Evolutionary conservation across 805 yeast genomes (phyloP).

Genomic region (Cyberlindnera veronae): DNA sequence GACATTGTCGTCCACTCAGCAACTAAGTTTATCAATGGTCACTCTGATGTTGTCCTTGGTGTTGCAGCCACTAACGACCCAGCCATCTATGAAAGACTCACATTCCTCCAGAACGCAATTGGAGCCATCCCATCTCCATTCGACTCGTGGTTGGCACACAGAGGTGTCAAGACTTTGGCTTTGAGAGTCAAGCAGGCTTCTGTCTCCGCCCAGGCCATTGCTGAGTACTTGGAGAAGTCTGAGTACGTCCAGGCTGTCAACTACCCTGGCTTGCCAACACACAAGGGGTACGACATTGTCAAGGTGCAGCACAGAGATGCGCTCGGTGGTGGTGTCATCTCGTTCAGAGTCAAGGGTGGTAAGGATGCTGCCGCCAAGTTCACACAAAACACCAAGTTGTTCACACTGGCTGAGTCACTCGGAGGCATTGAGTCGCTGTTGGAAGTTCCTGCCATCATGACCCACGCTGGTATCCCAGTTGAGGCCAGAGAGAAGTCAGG

Average conservation of each 20-base stretch:
- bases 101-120: conserved; percentile 81
- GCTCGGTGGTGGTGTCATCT: conserved; percentile 89
- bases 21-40: conserved; percentile 89
- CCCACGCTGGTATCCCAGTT: conserved; percentile 86
- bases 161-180: conserved; percentile 86
- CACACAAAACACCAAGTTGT: conserved; percentile 68
- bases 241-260: conserved; percentile 62
- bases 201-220: conserved; percentile 60
- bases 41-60: conserved; percentile 88
- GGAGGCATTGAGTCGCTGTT: conserved; percentile 86
- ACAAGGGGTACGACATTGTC: conserved; percentile 61
- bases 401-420: conserved; percentile 84
- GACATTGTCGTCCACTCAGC: conserved; percentile 87
- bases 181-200: conserved; percentile 73
- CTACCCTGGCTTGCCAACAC: conserved; percentile 78
- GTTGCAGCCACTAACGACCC: conserved; percentile 68
- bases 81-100: conserved; percentile 55
- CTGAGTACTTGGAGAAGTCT: conserved; percentile 53
- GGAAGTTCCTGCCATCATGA: conserved; percentile 89
- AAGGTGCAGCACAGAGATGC: conserved; percentile 75
- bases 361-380: conserved; percentile 70
- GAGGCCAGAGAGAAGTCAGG: conserved; percentile 76
- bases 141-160: conserved; percentile 89
- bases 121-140: conserved; percentile 90
- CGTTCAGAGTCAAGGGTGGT: conserved; percentile 83